Evolutionary conservation across 179 eudicot genomes (phyloP).

Genomic region (Beta lomatogona): DNA sequence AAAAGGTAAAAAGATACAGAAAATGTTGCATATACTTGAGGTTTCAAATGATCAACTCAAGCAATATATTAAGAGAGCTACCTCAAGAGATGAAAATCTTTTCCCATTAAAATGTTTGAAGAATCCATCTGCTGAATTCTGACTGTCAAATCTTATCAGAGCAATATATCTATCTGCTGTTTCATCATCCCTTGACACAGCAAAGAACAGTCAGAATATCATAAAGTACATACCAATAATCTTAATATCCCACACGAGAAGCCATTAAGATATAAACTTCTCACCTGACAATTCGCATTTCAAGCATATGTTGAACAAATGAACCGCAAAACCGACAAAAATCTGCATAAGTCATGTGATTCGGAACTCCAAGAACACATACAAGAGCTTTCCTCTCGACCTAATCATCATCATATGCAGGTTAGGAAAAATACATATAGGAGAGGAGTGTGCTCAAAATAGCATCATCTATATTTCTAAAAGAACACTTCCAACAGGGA

Average conservation of each 20-base stretch:
- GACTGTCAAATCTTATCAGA: constrained; percentile 74
- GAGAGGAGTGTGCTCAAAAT: background rate
- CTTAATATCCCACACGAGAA: background rate
- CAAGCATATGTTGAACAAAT: constrained; percentile 81
- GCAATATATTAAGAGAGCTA: constrained; percentile 25
- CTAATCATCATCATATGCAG: constrained; percentile 35
- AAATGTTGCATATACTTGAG: background rate
- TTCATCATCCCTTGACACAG: constrained; percentile 66
- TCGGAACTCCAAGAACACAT: constrained; percentile 91
- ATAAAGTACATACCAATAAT: background rate
- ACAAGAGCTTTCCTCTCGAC: constrained; percentile 76
- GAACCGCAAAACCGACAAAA: constrained; percentile 96
- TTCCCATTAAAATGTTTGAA: constrained; percentile 79
- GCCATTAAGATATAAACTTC: constrained; percentile 11
- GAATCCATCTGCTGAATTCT: constrained; percentile 73
- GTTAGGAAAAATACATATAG: background rate
- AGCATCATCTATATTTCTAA: background rate
- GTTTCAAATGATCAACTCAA: background rate
- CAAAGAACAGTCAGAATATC: constrained; percentile 17
- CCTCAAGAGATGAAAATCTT: constrained; percentile 91
- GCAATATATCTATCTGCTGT: constrained; percentile 79
- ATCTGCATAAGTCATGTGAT: constrained; percentile 98
- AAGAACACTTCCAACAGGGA: background rate
- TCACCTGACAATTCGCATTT: constrained; percentile 95
- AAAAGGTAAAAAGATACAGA: background rate